Base-by-base conservation (phyloP, 495 filamentous ascomycete species). In the Aspergillus sclerotiicarbonarius region DNA sequence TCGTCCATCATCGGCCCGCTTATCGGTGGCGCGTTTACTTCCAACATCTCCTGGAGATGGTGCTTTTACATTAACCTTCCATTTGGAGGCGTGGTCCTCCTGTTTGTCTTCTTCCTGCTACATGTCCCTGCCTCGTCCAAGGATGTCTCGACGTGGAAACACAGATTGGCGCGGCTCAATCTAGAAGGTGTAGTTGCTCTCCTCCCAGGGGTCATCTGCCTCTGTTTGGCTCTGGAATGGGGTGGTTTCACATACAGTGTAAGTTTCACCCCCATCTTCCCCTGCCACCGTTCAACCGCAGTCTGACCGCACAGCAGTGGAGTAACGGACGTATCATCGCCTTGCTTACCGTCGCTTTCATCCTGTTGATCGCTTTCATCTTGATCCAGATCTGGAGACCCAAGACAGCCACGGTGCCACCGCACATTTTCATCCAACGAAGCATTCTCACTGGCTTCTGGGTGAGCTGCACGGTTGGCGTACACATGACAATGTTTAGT, bases 41-140 rank as follows among this genome's bases (percentile, higher is more conserved):
- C 46, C 4, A 16, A 58, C 44, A 64, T 67, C 4, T 61, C 62
- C 1, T 71, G 64, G 69, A 53, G 82, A 73, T 82, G 77, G 78
- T 84, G 82, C 63, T 84, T 86, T 60, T 84, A 83, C 62, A 81
- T 85, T 58, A 86, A 84, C 58, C 75, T 86, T 30, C 82, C 84
- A 15, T 70, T 87, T 6, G 81, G 81, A 15, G 80, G 68, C 21
- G 72, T 76, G 9, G 64, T 75, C 1, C 57, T 76, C 10, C 25
- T 76, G 10, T 70, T 82, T 49, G 70, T 86, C 56, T 13, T 55
- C 63, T 31, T 80, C 37, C 33, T 45, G 15, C 25, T 58, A 16
- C 15, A 58, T 0, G 15, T 43, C 9, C 56, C 48, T 3, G 20
- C 21, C 8, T n/a, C 33, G 6, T 30, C 33, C 4, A 50, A 25